A percentile compares a stretch with the other conserved stretches of the same genome.
Conservation (phyloP, 495 filamentous ascomycete genomes). For the Talaromyces stipitatus region DNA sequence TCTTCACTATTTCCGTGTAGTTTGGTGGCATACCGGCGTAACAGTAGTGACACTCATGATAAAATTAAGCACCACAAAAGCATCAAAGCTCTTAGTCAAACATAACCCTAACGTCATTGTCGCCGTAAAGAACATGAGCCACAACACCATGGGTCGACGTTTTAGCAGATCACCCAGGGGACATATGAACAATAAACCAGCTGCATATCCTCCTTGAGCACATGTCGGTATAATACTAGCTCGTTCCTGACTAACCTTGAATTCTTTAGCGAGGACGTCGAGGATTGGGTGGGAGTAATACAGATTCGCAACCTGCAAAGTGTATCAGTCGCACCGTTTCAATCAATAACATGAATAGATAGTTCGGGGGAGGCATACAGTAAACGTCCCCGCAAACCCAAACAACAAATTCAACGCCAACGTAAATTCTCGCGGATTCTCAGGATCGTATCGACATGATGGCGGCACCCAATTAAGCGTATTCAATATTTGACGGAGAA, state of each 20-base stretch:
- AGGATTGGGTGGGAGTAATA: conserved; percentile 68
- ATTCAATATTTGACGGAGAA: conserved; percentile 1
- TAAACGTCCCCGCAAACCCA: conserved; percentile 35
- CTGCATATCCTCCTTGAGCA: conserved; percentile 75
- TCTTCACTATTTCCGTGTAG: background rate
- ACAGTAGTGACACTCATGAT: conserved; percentile 68
- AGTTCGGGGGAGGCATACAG: conserved; percentile 11
- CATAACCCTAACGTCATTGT: conserved; percentile 62
- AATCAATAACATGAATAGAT: background rate
- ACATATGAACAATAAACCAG: conserved; percentile 66
- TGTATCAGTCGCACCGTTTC: conserved; percentile 4
- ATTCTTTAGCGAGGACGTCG: conserved; percentile 53
- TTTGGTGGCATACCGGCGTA: conserved; percentile 45
- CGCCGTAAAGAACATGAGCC: conserved; percentile 58
- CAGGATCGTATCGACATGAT: conserved; percentile 49
- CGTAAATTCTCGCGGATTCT: conserved; percentile 49
- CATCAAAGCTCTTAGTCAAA: conserved; percentile 53
- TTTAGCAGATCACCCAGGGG: conserved; percentile 70
- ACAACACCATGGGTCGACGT: conserved; percentile 61
- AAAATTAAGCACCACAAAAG: conserved; percentile 63
- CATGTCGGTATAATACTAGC: conserved; percentile 63
- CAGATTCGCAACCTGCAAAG: conserved; percentile 59
- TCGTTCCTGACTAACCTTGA: conserved; percentile 49
- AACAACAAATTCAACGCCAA: conserved; percentile 55
- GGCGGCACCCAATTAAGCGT: conserved; percentile 47